Base-by-base conservation (phyloP, 805 yeast species). In the Spencermartinsiella europaea region DNA sequence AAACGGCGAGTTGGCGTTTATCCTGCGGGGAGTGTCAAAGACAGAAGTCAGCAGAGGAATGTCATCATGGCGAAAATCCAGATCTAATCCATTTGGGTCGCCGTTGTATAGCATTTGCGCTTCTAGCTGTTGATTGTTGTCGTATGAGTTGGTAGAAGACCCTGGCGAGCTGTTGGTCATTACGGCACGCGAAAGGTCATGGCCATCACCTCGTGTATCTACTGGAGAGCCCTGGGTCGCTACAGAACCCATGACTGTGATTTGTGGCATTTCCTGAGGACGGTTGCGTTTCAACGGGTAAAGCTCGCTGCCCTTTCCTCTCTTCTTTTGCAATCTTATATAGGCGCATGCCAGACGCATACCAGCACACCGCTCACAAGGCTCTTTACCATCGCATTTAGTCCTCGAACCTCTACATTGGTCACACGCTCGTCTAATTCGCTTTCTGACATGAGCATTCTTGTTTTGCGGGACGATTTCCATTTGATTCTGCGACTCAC, bases 301-400 rank as follows among this genome's bases (percentile, higher is more conserved):
- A 15, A 40, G 37, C 16, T 45, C 41, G 44, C 48, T 45, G 10
- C 48, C 48, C 28, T 40, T 45, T 5, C 48, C 48, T 16, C 48
- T 28, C 35, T 45, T 45, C 27, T 40, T 45, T 2, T 33, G 40
- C 15, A 12, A 17, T n/a, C 21, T 25, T 5, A 40, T 31, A 21
- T 45, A 45, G 16, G 16, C 45, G 34, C 48, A 45, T 7, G 21
- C 16, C 3, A 39, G 27, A 2, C 38, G n/a, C 2, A 42, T 47
- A 40, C 62, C 62, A 1, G 50, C 12, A 44, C 77, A 73, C 44
- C 71, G 72, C 2, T 59, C 50, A 50, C 77, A 73, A 0, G 77
- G 77, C 3, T 47, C 50, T n/a, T 61, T 64, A 3, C 77, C 77
- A 43, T 73, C 72, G 52, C 77, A 73, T 46, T 70, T 70, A 1